These are phyloP conservation scores for Diaporthe aspalathi DNA, from an alignment of 2,329 filamentous ascomycete genomes.

Conservation along the genomic window DNA sequence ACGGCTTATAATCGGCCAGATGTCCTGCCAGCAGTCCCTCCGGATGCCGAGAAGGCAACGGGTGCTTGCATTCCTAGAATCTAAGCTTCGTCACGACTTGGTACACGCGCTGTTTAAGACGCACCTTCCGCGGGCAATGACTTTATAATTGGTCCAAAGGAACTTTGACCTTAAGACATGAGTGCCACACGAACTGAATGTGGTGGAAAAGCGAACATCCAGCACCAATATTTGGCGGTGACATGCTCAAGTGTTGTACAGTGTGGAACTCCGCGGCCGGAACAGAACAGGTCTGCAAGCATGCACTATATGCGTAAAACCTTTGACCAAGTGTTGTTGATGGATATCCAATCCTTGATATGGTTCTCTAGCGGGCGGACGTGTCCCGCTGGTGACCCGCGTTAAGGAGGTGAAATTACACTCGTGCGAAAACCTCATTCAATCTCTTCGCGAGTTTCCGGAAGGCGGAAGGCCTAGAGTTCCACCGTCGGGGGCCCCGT, in stretches of 20 bases:
- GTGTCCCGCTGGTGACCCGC: neutral
- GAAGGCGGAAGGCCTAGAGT: conserved; percentile 9
- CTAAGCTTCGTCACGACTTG: neutral
- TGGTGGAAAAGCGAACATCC: neutral
- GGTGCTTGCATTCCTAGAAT: neutral
- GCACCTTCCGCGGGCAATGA: too few species aligned
- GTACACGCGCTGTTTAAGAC: neutral
- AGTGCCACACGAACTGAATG: too few species aligned
- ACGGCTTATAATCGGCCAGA: neutral
- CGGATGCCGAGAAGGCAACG: neutral
- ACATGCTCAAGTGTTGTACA: neutral
- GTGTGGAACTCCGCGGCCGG: neutral
- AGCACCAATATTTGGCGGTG: neutral
- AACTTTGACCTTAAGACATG: too few species aligned
- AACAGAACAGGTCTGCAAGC: neutral
- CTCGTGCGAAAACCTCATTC: neutral
- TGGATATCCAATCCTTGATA: neutral
- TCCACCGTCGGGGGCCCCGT: conserved; percentile 10
- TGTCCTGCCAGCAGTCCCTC: neutral
- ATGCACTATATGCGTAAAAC: neutral
- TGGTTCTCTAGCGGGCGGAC: neutral
- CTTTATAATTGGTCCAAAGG: too few species aligned
- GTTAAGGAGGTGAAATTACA: neutral
- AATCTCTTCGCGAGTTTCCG: conserved; percentile 16
- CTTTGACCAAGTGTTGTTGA: neutral